Evolutionary conservation across 2,329 filamentous ascomycete genomes (phyloP).

Genomic region (Magnaporthales sp.): DNA sequence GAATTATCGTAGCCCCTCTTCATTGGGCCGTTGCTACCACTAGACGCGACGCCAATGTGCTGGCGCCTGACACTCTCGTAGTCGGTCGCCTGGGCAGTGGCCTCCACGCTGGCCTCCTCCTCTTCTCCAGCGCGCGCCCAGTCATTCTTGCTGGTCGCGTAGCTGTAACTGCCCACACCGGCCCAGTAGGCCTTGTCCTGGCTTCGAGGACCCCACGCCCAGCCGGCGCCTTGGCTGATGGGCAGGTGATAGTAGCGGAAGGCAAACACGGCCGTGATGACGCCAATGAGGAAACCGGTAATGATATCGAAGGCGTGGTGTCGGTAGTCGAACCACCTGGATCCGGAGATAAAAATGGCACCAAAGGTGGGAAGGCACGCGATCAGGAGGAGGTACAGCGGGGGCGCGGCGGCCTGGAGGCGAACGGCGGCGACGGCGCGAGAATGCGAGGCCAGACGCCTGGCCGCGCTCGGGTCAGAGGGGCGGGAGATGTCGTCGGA

Average conservation of each 20-base stretch:
- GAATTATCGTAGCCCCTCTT: not conserved
- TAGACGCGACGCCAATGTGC: not conserved
- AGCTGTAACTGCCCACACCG: slow-evolving; percentile 55
- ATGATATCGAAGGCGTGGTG: slow-evolving; percentile 92
- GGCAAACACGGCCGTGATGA: slow-evolving; percentile 59
- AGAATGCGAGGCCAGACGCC: slow-evolving; percentile 24
- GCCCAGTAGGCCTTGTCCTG: slow-evolving; percentile 69
- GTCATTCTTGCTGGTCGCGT: slow-evolving; percentile 35
- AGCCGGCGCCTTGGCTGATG: slow-evolving; percentile 69
- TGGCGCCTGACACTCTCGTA: slow-evolving; percentile 1
- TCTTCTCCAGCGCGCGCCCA: slow-evolving; percentile 18
- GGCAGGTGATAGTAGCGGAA: slow-evolving; percentile 85
- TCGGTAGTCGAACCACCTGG: slow-evolving; percentile 79
- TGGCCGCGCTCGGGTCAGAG: slow-evolving; percentile 20
- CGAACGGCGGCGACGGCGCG: slow-evolving; percentile 45
- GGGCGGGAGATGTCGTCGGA: slow-evolving; percentile 18
- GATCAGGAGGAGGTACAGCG: slow-evolving; percentile 66
- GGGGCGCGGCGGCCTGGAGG: slow-evolving; percentile 71
- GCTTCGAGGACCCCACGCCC: slow-evolving; percentile 79
- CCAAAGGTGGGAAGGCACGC: slow-evolving; percentile 62
- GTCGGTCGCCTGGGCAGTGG: not conserved
- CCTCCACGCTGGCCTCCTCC: slow-evolving; percentile 15
- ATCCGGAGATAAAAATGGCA: slow-evolving; percentile 75
- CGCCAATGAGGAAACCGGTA: slow-evolving; percentile 73
- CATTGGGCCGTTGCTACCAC: not conserved